phyloP scores from a whole-genome alignment of 208 protist species.

The Balamuthia mandrillaris region DNA sequence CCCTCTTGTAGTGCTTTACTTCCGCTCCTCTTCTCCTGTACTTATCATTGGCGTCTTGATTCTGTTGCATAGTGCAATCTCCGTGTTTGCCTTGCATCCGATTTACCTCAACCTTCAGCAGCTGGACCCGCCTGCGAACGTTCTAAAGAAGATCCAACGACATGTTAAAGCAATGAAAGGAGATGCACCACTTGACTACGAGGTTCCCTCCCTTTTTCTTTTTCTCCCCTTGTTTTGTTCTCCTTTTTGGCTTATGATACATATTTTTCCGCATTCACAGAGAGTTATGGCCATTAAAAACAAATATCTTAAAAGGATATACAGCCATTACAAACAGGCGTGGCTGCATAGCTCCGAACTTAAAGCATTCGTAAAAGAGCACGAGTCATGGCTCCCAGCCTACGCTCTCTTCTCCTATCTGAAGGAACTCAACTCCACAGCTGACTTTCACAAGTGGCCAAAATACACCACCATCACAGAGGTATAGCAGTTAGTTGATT shows the following conservation, averaged over 20 bases:
- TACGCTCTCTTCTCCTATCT: slow-evolving; percentile 68
- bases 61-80: slow-evolving; percentile 45
- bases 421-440: slow-evolving; percentile 45
- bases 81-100: slow-evolving; percentile 74
- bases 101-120: slow-evolving; percentile 68
- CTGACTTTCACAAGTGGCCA: slow-evolving; percentile 63
- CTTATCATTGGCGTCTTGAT: not conserved
- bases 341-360: too few relatives aligned
- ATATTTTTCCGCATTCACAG: too few relatives aligned
- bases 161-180: too few relatives aligned
- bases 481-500: not conserved
- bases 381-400: slow-evolving; percentile 61
- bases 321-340: too few relatives aligned
- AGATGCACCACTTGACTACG: too few relatives aligned
- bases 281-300: too few relatives aligned
- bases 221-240: too few relatives aligned
- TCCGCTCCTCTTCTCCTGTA: not conserved
- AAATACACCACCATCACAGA: slow-evolving; percentile 47
- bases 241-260: too few relatives aligned
- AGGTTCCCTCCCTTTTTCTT: too few relatives aligned
- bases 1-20: not conserved
- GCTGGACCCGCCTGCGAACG: too few relatives aligned
- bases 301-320: too few relatives aligned
- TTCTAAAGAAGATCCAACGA: too few relatives aligned
- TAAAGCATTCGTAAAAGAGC: slow-evolving; percentile 50